Evolutionary conservation across 306 rosid species (phyloP).

Genomic region (Vachellia pachyceras): DNA sequence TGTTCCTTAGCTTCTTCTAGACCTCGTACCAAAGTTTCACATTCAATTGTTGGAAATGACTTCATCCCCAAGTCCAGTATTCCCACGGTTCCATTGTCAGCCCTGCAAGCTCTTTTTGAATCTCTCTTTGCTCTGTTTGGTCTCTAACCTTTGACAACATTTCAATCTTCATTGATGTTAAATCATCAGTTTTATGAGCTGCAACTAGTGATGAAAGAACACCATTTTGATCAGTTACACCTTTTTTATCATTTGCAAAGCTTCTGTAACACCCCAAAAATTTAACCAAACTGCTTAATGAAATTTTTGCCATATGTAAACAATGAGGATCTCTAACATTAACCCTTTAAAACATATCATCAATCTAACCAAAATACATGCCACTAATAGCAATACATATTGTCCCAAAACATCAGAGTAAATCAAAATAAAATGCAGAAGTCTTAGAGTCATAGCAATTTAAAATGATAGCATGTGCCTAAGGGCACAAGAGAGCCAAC

Average conservation of each 20-base stretch:
- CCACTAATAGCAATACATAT: no score
- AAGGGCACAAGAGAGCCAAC: no score
- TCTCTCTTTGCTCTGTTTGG: background rate
- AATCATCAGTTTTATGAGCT: background rate
- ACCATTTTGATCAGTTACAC: background rate
- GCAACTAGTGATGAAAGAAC: background rate
- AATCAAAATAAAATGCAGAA: no score
- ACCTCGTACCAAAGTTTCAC: constrained; percentile 16
- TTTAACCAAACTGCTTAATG: no score
- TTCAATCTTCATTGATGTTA: background rate
- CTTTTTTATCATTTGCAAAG: background rate
- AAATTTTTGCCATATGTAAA: no score
- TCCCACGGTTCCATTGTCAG: constrained; percentile 13
- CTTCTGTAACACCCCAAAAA: no score
- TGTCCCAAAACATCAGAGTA: no score
- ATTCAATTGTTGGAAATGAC: background rate
- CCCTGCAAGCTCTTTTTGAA: background rate
- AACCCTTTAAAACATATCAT: no score
- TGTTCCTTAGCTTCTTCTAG: constrained; percentile 17
- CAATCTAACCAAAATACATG: no score
- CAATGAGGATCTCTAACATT: no score
- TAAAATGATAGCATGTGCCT: no score
- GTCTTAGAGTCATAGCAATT: no score
- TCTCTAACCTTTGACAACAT: background rate
- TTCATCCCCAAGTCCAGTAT: background rate